A percentile compares a stretch with the other conserved stretches of the same genome.
These are phyloP conservation scores for Alternaria panax DNA, from an alignment of 2,329 filamentous ascomycete species.

Conservation along the genomic window DNA sequence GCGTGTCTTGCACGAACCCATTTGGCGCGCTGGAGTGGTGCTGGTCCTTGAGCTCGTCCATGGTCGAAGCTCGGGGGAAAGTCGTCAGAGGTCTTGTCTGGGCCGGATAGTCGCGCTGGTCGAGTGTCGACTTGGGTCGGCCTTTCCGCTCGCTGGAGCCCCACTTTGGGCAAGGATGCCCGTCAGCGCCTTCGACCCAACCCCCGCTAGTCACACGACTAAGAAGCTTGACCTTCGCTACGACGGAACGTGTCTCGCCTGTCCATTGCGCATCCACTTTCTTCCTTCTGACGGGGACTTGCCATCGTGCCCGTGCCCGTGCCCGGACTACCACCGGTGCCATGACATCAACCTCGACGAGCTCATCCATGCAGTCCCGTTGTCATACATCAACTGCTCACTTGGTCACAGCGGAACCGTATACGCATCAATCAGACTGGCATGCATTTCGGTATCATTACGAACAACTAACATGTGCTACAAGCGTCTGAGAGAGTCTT, in stretches of 20 bases:
- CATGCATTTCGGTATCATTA: neutral
- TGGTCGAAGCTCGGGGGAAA: conserved; percentile 31
- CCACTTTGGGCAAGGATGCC: conserved; percentile 17
- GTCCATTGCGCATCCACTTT: neutral
- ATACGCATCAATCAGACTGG: too few relatives aligned
- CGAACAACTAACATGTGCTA: neutral
- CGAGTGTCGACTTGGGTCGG: conserved; percentile 17
- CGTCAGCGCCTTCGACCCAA: conserved; percentile 6
- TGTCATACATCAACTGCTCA: neutral
- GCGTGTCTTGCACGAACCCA: conserved; percentile 43
- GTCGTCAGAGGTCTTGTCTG: conserved; percentile 24
- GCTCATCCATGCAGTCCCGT: neutral
- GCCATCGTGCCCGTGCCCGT: too few relatives aligned
- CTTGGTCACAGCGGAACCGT: neutral
- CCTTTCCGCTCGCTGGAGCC: conserved; percentile 23
- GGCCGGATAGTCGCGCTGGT: conserved; percentile 26
- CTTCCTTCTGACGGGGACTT: neutral
- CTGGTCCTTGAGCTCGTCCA: conserved; percentile 41
- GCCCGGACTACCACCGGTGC: neutral
- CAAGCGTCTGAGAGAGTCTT: neutral
- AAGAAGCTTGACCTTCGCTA: conserved; percentile 13
- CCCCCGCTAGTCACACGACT: conserved; percentile 22
- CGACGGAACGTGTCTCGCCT: neutral
- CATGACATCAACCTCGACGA: conserved; percentile 9
- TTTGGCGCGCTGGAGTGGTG: conserved; percentile 32